Evolutionary conservation across 1,284 basidiomycete genomes (phyloP).

Genomic region (Leucoagaricus sp.): DNA sequence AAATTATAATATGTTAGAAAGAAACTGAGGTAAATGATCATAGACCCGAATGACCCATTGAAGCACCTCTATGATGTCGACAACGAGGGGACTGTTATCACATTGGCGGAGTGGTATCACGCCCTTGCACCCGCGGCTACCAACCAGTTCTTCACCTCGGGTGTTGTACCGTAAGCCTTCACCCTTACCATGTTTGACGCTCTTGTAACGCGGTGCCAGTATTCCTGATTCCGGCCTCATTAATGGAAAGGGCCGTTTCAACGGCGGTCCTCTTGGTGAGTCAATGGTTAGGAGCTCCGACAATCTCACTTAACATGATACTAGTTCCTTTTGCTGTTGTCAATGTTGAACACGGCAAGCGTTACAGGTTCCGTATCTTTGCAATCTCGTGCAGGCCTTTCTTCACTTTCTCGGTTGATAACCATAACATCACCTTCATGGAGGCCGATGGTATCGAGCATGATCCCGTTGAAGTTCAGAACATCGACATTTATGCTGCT

Average conservation of each 20-base stretch:
- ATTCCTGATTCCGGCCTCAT: slow-evolving; percentile 39
- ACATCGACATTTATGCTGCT: slow-evolving; percentile 39
- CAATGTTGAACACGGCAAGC: slow-evolving; percentile 34
- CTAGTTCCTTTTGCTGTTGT: slow-evolving; percentile 35
- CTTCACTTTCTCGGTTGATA: slow-evolving; percentile 46
- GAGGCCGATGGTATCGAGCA: slow-evolving; percentile 44
- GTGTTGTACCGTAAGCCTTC: slow-evolving; percentile 6
- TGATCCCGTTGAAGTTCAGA: slow-evolving; percentile 36
- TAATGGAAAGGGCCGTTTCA: slow-evolving; percentile 40
- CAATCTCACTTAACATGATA: neutral
- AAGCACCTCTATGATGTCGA: slow-evolving; percentile 38
- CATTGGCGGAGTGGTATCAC: slow-evolving; percentile 42
- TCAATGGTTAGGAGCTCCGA: neutral
- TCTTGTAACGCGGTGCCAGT: neutral
- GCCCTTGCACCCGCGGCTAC: slow-evolving; percentile 6
- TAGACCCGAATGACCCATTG: slow-evolving; percentile 32
- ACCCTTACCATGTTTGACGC: neutral
- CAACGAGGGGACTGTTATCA: slow-evolving; percentile 37
- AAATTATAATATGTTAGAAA: slow-evolving; percentile 7
- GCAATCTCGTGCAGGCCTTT: slow-evolving; percentile 47
- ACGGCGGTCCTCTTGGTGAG: slow-evolving; percentile 28
- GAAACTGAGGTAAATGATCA: neutral
- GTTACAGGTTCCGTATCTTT: slow-evolving; percentile 50
- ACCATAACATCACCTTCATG: slow-evolving; percentile 48
- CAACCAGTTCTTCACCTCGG: slow-evolving; percentile 27